Evolutionary conservation across 176 grass and related monocot species (phyloP), one percentile per base, ranked within the genome.

Genomic region (Raddia guianensis): DNA sequence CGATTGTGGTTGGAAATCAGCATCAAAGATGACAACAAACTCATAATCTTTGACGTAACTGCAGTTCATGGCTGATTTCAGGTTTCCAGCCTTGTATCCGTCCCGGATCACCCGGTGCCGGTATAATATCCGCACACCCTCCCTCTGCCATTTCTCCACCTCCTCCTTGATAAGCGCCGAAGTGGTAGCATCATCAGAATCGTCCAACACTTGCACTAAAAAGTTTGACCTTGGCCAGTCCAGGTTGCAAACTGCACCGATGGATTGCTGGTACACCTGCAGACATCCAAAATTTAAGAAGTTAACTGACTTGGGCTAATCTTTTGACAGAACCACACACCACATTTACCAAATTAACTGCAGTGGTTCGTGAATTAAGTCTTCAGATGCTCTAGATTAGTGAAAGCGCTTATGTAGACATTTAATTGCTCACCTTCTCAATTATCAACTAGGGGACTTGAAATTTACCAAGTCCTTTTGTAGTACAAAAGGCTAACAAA

Each of bases 231-330:
- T 91, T 67, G 94, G 94, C 91, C 91, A 97, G 44, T 97, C 91
- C 48, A 97, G 81, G 82, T 83, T 77, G 78, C 94, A 97, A 54
- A 89, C 84, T 35, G 94, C 91, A 15, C 87, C 82, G 6, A 97
- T 97, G 52, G 94, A 97, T 78, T 97, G 94, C 82, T 97, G 88
- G 79, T 97, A 97, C 45, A 97, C 94, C 91, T 97, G 81, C 75
- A 91, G 32, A 64, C 20, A 87, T 75, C 7, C 12, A 87, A 63
- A 63, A 76, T 77, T 18, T 8, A 74, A 77, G 13, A 57, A 57
- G 3, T 78, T 47, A 81, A 72, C 44, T 54, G 49, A 83, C 85
- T 11, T 77, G 52, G 21, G 68, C 53, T 53, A 27, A 64, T 55
- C 52, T 66, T 40, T 40, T 58, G 15, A 78, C 49, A 46, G 4